phyloP scores from a whole-genome alignment of 1,139 yeast species.

The Trichomonascaceae sp. region DNA sequence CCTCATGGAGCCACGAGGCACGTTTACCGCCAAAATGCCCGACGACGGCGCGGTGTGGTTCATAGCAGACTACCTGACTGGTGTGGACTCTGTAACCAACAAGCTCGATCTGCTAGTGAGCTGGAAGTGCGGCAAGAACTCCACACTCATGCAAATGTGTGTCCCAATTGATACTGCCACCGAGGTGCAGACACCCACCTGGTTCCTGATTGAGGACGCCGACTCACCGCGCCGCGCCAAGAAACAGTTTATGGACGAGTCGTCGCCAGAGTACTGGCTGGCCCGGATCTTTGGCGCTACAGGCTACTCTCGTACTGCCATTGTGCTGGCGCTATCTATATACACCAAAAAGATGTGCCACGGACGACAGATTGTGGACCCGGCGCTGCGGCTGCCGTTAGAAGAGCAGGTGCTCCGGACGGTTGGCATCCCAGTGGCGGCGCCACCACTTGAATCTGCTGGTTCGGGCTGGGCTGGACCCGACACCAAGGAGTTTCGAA shows the following conservation, averaged over 20 bases:
- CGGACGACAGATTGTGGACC: neutral
- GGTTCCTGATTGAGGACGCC: no score
- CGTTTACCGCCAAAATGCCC: neutral
- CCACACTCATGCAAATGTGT: neutral
- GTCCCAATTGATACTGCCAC: neutral
- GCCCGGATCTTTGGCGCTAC: constrained; percentile 37
- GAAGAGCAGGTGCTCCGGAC: constrained; percentile 22
- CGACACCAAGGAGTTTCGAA: constrained; percentile 17
- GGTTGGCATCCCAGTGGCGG: constrained; percentile 19
- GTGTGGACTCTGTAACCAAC: neutral
- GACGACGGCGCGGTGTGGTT: neutral
- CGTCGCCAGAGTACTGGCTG: constrained; percentile 4
- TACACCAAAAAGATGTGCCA: constrained; percentile 21
- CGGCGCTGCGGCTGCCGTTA: constrained; percentile 12
- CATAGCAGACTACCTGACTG: neutral
- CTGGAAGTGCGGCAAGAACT: neutral
- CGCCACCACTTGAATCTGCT: constrained; percentile 5
- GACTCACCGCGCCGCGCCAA: no score
- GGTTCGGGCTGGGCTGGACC: constrained; percentile 3
- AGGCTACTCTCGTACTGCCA: constrained; percentile 32
- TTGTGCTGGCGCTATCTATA: constrained; percentile 32
- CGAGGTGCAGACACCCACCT: neutral
- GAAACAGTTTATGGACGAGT: no score
- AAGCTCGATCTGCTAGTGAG: neutral
- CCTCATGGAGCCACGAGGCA: neutral